Evolutionary conservation across 192 early-diverging fungal genomes (phyloP).

Genomic region (Entomortierella lignicola): DNA sequence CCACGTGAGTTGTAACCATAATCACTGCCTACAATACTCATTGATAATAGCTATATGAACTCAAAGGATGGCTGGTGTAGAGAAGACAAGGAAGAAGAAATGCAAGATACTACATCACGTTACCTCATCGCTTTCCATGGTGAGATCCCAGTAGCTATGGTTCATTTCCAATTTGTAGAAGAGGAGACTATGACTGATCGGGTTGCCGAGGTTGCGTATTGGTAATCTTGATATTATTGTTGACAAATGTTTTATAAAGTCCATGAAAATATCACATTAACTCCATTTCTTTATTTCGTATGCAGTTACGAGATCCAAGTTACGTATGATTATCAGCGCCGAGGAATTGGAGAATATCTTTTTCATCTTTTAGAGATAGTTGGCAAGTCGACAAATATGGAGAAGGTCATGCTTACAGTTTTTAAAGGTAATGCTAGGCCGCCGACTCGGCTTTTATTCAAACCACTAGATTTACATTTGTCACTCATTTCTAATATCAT

Average conservation of each 20-base stretch:
- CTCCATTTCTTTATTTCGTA: not conserved
- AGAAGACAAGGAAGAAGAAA: constrained; percentile 65
- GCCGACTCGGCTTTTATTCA: too few relatives aligned
- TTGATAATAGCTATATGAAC: constrained; percentile 60
- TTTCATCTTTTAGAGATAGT: constrained; percentile 65
- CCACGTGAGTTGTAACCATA: not conserved
- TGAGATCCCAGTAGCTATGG: constrained; percentile 44
- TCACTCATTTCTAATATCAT: not conserved
- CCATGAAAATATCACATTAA: not conserved
- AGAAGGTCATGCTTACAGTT: constrained; percentile 75
- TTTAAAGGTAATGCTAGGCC: constrained; percentile 74
- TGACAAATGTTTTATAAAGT: too few relatives aligned
- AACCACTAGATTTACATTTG: not conserved
- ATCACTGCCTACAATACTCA: not conserved
- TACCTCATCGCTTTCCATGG: constrained; percentile 65
- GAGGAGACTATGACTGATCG: constrained; percentile 72
- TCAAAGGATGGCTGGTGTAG: constrained; percentile 77
- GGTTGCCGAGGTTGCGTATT: constrained; percentile 69
- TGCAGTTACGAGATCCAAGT: constrained; percentile 77
- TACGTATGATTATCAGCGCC: constrained; percentile 45
- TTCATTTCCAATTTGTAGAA: constrained; percentile 71
- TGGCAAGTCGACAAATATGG: constrained; percentile 64
- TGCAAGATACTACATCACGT: constrained; percentile 63
- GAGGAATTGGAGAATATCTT: constrained; percentile 68
- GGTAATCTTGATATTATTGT: constrained; percentile 53